Evolutionary conservation across 164 flowering plant species (phyloP).

Genomic region (Vitis labrusca): DNA sequence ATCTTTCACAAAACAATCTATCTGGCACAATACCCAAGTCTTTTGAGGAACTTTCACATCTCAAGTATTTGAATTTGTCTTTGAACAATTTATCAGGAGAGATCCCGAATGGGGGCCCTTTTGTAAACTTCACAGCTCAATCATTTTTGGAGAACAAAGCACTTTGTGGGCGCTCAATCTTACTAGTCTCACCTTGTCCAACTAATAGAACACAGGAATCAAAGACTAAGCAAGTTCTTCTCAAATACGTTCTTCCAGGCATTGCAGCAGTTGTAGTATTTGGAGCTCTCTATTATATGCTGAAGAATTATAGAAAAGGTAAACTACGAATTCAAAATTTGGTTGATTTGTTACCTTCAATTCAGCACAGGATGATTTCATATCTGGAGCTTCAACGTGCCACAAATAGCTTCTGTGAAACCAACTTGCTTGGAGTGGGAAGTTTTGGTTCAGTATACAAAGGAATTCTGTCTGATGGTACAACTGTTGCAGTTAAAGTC

Average conservation of each 20-base stretch:
- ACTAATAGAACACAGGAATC: too few species aligned
- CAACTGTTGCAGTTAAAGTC: background rate
- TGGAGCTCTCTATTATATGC: too few species aligned
- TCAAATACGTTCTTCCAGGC: too few species aligned
- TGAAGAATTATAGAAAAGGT: too few species aligned
- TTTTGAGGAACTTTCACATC: background rate
- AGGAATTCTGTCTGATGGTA: background rate
- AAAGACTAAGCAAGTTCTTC: too few species aligned
- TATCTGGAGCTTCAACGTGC: background rate
- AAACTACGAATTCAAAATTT: too few species aligned
- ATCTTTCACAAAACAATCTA: slow-evolving; percentile 7
- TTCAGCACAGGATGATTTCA: background rate
- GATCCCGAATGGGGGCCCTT: slow-evolving; percentile 15
- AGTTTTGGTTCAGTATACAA: background rate
- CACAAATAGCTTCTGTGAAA: background rate
- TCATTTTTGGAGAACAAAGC: slow-evolving; percentile 12
- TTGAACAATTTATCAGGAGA: slow-evolving; percentile 8
- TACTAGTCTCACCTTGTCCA: too few species aligned
- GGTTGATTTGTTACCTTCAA: too few species aligned
- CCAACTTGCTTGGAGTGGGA: slow-evolving; percentile 11
- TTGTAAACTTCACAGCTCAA: slow-evolving; percentile 6
- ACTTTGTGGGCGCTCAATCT: slow-evolving; percentile 7
- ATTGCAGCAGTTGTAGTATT: too few species aligned
- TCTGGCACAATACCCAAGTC: slow-evolving; percentile 11
- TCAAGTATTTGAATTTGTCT: slow-evolving; percentile 10